phyloP scores from a whole-genome alignment of 1,139 yeast genomes.

The Hyphopichia khmerensis region DNA sequence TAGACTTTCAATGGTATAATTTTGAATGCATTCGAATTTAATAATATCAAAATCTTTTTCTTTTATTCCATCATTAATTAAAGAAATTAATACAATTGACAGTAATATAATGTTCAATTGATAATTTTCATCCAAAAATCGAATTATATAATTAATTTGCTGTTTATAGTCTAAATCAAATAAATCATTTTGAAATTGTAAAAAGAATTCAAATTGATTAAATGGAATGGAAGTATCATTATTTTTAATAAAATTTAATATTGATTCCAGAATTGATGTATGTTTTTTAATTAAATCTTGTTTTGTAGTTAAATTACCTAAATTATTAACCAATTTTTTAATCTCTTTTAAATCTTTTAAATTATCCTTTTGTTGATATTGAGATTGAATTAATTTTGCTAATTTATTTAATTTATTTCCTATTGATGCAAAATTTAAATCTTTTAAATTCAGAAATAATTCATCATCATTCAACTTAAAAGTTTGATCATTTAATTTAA shows the following conservation, averaged over 20 bases:
- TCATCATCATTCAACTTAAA: slow-evolving; percentile 25
- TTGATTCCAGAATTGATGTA: slow-evolving; percentile 70
- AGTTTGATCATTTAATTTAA: slow-evolving; percentile 12
- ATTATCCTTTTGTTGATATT: slow-evolving; percentile 62
- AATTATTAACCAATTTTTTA: slow-evolving; percentile 65
- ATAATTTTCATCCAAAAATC: slow-evolving; percentile 44
- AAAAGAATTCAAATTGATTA: slow-evolving; percentile 49
- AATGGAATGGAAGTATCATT: slow-evolving; percentile 18
- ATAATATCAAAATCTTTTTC: slow-evolving; percentile 55
- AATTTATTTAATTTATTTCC: slow-evolving; percentile 69
- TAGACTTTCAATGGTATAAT: slow-evolving; percentile 56
- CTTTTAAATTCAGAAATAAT: slow-evolving; percentile 49
- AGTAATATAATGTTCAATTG: slow-evolving; percentile 44
- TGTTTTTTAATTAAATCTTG: slow-evolving; percentile 75
- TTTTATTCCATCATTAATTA: slow-evolving; percentile 64
- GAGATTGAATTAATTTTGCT: slow-evolving; percentile 70
- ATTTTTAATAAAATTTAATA: slow-evolving; percentile 52
- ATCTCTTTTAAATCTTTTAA: slow-evolving; percentile 55
- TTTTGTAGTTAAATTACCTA: slow-evolving; percentile 64
- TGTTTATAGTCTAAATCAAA: slow-evolving; percentile 57
- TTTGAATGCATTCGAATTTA: slow-evolving; percentile 49
- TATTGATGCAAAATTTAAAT: slow-evolving; percentile 75
- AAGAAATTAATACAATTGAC: slow-evolving; percentile 52
- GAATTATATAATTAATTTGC: slow-evolving; percentile 47
- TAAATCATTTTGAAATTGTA: slow-evolving; percentile 75